Percentiles rank a stretch among this genome's conserved stretches.
Evolutionary conservation across 1,284 basidiomycete species (phyloP).

Genomic region (Sporisorium exsertum): DNA sequence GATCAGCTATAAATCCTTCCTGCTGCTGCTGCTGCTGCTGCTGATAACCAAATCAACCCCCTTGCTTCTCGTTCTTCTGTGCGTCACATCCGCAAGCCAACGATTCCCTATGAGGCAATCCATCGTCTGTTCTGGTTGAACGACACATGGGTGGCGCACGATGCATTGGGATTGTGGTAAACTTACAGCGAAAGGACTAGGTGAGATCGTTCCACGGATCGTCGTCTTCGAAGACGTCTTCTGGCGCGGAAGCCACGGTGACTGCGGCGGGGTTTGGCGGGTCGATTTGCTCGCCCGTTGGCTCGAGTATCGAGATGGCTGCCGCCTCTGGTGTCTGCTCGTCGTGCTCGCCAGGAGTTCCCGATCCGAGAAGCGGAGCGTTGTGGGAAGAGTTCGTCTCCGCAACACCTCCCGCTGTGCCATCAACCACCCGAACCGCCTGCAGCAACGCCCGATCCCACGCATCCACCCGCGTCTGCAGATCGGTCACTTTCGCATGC

Average conservation of each 20-base stretch:
- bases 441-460: conserved; percentile 24
- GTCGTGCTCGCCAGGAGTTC: background rate
- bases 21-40: no score
- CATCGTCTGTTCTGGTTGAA: no score
- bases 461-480: conserved; percentile 34
- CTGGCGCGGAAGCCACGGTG: background rate
- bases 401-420: background rate
- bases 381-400: background rate
- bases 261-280: no score
- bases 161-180: no score
- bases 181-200: background rate
- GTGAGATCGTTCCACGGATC: conserved; percentile 43
- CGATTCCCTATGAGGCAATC: no score
- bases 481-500: conserved; percentile 36
- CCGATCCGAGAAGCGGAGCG: background rate
- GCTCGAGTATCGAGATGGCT: background rate
- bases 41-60: no score
- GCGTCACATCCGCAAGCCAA: no score
- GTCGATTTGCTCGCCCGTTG: no score
- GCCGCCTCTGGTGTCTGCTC: background rate
- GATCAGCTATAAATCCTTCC: no score
- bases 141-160: no score
- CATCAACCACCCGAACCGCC: conserved; percentile 6
- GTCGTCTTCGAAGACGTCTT: conserved; percentile 34
- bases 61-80: no score